phyloP scores from a whole-genome alignment of 345 rosid species.

The Mangifera indica region DNA sequence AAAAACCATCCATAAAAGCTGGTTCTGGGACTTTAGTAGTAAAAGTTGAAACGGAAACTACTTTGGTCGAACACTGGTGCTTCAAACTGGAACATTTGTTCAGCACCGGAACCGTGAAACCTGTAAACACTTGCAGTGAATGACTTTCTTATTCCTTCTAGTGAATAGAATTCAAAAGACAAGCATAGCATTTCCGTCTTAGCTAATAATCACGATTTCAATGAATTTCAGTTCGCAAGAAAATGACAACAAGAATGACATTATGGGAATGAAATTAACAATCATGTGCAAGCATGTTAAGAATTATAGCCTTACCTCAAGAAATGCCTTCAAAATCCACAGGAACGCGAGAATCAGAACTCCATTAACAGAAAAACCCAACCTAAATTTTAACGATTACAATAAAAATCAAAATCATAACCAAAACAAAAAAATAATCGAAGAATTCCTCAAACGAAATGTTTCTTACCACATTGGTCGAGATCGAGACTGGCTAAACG shows the following conservation, averaged over 20 bases:
- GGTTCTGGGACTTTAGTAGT: too few species aligned
- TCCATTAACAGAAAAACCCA: slow-evolving; percentile 77
- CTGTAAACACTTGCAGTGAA: neutral
- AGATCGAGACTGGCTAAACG: slow-evolving; percentile 63
- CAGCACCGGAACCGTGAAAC: neutral
- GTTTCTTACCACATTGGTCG: slow-evolving; percentile 52
- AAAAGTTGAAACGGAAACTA: too few species aligned
- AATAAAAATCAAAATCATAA: neutral
- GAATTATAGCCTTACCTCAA: slow-evolving; percentile 52
- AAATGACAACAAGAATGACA: neutral
- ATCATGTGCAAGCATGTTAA: neutral
- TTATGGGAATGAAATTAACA: neutral
- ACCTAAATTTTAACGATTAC: slow-evolving; percentile 41
- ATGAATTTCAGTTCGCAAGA: neutral
- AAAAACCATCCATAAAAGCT: too few species aligned
- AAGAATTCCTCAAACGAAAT: neutral
- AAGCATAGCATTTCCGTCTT: neutral
- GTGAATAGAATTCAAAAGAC: neutral
- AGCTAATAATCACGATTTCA: neutral
- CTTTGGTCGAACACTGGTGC: too few species aligned
- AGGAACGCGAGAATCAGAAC: slow-evolving; percentile 73
- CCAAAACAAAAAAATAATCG: neutral
- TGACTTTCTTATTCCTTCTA: neutral
- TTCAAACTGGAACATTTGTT: too few species aligned
- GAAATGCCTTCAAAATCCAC: slow-evolving; percentile 91